Base-by-base conservation (phyloP, 257 asterid genomes). In the Solanum medicagineum region DNA sequence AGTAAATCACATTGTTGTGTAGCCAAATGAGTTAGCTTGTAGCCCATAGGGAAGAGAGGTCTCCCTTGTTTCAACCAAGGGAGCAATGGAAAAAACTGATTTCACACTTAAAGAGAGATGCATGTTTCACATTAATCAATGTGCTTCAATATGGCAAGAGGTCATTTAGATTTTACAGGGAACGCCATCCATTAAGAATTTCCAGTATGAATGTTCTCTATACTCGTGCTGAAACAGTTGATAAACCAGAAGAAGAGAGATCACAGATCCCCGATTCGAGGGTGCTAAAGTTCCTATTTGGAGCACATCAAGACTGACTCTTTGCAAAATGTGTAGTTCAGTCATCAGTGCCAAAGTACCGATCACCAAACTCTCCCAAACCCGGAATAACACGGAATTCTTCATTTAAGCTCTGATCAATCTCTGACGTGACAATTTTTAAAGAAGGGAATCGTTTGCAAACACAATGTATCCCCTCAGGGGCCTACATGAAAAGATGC, bases 351-450 rank as follows among this genome's bases (percentile, higher is more conserved):
- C 98, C 99, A 49, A 97, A 97, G 92, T 97, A 97, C 75, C 99
- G 95, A 82, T 97, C 99, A n/a, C 98, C 99, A 71, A 96, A 96
- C 81, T 94, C 98, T 24, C 99, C 99, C 97, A 96, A 79, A 56
- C 98, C 99, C 4, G 98, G 98, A 65, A 97, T 92, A 85, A 97
- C 98, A 6, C 93, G 91, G 59, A 81, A 91, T 79, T 93, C 96
- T 86, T 90, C 91, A 83, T 95, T 97, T 84, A 97, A 88, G 2
- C 91, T 88, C 79, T 85, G 91, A 60, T 97, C 98, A 10, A 97
- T 96, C 93, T 96, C 99, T 8, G 99, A 96, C 40, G 99, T 97
- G 40, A 97, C 98, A 19, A 97, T 94, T 88, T 94, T 97, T 79
- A 97, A 87, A 5, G 94, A 88, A 1, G 99, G 99, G 90, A 95